These are phyloP conservation scores for Blastomyces parvus DNA, from an alignment of 2,329 filamentous ascomycete genomes.

Conservation along the genomic window DNA sequence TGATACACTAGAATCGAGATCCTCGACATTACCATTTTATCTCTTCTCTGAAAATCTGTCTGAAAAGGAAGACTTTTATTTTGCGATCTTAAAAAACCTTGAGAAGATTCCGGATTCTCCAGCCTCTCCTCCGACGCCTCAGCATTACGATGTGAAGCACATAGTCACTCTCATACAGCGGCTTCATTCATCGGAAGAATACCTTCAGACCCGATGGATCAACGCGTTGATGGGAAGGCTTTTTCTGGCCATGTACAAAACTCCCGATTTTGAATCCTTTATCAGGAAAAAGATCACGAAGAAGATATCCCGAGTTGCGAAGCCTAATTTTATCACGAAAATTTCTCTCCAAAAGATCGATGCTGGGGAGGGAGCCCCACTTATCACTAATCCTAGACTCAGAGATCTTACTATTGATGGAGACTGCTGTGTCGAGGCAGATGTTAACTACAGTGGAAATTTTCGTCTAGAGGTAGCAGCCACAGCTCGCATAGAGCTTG, in stretches of 20 bases:
- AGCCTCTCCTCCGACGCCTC: slow-evolving; percentile 55
- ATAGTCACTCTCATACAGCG: slow-evolving; percentile 84
- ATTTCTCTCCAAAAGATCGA: slow-evolving; percentile 75
- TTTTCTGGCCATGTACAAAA: slow-evolving; percentile 82
- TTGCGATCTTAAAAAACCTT: slow-evolving; percentile 77
- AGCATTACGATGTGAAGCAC: slow-evolving; percentile 72
- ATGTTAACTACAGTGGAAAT: slow-evolving; percentile 80
- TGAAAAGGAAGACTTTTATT: slow-evolving; percentile 97
- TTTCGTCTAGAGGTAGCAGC: slow-evolving; percentile 84
- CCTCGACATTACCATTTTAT: slow-evolving; percentile 70
- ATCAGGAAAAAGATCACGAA: slow-evolving; percentile 83
- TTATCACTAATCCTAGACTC: slow-evolving; percentile 77
- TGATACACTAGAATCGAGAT: slow-evolving; percentile 40
- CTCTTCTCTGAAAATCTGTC: slow-evolving; percentile 93
- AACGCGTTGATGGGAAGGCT: slow-evolving; percentile 83
- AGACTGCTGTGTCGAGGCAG: slow-evolving; percentile 76
- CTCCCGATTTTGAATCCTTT: slow-evolving; percentile 66
- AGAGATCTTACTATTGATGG: slow-evolving; percentile 86
- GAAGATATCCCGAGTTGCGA: slow-evolving; percentile 89
- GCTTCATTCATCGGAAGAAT: slow-evolving; percentile 84
- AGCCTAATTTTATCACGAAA: slow-evolving; percentile 78
- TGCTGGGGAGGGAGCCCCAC: slow-evolving; percentile 76
- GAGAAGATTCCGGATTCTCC: slow-evolving; percentile 54
- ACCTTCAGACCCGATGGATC: slow-evolving; percentile 82
- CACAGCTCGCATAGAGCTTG: slow-evolving; percentile 85